Conservation (phyloP, 371 early-diverging fungal genomes). For the Phascolomyces articulosus region DNA sequence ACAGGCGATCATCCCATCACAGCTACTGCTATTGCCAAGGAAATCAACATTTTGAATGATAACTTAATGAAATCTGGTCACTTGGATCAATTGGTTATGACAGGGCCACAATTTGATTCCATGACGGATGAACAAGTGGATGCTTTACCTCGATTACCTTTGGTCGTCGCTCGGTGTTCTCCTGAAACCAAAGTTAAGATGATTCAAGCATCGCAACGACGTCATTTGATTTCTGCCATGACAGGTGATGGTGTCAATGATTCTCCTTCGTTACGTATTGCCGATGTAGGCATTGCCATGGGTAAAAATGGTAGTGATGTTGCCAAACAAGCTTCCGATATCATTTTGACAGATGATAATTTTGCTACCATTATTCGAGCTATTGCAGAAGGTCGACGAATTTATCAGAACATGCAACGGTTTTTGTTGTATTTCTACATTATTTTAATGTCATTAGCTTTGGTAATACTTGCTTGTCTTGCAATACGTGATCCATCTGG, state of each 20-base stretch:
- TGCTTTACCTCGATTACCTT: constrained; percentile 75
- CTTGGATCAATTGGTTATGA: constrained; percentile 69
- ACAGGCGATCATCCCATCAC: constrained; percentile 93
- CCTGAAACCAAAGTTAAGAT: constrained; percentile 98
- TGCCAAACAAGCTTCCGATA: constrained; percentile 90
- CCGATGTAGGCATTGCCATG: constrained; percentile 94
- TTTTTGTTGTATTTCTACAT: constrained; percentile 81
- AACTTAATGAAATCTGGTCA: constrained; percentile 35
- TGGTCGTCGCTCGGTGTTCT: constrained; percentile 91
- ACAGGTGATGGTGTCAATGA: constrained; percentile 96
- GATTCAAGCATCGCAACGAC: constrained; percentile 88
- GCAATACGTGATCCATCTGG: constrained; percentile 75
- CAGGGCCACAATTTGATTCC: constrained; percentile 79
- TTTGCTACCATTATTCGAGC: constrained; percentile 87
- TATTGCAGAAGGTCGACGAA: constrained; percentile 83
- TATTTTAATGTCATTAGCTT: constrained; percentile 43
- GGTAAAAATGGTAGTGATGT: constrained; percentile 92
- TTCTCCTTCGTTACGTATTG: constrained; percentile 87
- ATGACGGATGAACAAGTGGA: constrained; percentile 83
- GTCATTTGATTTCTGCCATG: constrained; percentile 72
- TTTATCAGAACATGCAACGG: constrained; percentile 92
- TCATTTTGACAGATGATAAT: constrained; percentile 87
- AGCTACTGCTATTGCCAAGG: constrained; percentile 86
- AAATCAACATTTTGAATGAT: constrained; percentile 79
- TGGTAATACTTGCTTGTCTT: constrained; percentile 65